These are phyloP conservation scores for Aethionema arabicum DNA, from an alignment of 345 rosid genomes.

Conservation along the genomic window DNA sequence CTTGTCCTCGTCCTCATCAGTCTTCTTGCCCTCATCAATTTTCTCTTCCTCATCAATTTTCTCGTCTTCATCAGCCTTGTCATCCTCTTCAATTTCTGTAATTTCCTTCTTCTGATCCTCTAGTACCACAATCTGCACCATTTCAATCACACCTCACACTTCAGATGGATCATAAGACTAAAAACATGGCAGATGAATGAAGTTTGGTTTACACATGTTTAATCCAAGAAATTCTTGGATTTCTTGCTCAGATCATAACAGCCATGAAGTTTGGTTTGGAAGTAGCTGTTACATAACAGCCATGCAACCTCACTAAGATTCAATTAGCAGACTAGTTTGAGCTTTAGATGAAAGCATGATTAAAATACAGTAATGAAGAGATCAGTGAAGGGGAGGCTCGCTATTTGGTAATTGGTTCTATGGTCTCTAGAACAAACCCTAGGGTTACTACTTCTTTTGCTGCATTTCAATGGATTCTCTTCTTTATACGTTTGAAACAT, in stretches of 20 bases:
- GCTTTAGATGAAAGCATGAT: no score
- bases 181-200: background rate
- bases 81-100: slow-evolving; percentile 54
- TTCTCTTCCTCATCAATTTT: slow-evolving; percentile 42
- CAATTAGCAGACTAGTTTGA: no score
- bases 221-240: background rate
- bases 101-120: slow-evolving; percentile 64
- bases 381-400: no score
- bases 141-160: slow-evolving; percentile 21
- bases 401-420: no score
- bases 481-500: no score
- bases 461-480: no score
- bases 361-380: no score
- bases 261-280: background rate
- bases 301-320: no score
- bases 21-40: background rate
- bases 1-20: slow-evolving; percentile 19
- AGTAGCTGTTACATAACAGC: no score
- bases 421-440: background rate
- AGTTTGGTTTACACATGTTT: background rate
- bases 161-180: slow-evolving; percentile 22
- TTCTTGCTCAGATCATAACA: no score
- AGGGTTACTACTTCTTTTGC: background rate
- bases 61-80: slow-evolving; percentile 55
- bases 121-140: slow-evolving; percentile 66